Evolutionary conservation across 179 eudicot species (phyloP).

Genomic region (Amaranthus tricolor): DNA sequence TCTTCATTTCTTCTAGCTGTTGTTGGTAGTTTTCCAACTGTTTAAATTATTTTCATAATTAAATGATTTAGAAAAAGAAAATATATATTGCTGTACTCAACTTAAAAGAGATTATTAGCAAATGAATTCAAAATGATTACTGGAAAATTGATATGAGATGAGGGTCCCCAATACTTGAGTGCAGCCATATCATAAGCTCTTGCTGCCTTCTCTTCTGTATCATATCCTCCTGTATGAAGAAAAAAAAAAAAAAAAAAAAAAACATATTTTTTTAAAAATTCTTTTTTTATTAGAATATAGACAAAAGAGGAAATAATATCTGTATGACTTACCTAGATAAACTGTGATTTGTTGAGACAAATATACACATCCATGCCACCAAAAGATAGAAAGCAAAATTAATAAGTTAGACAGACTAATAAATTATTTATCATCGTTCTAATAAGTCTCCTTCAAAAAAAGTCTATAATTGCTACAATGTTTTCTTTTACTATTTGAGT

Average conservation of each 20-base stretch:
- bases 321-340: conserved; percentile 58
- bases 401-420: conserved; percentile 8
- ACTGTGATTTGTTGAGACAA: conserved; percentile 38
- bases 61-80: background rate
- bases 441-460: no score
- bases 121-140: conserved; percentile 29
- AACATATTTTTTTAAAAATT: no score
- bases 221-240: conserved; percentile 55
- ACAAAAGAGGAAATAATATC: background rate
- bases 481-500: background rate
- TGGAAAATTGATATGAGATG: conserved; percentile 67
- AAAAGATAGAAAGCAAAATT: background rate
- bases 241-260: background rate
- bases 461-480: no score
- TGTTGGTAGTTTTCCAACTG: conserved; percentile 62
- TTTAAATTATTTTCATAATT: background rate
- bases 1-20: conserved; percentile 67
- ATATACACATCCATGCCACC: conserved; percentile 15
- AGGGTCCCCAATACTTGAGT: conserved; percentile 78
- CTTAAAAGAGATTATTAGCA: background rate
- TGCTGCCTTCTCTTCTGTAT: conserved; percentile 72
- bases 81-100: background rate
- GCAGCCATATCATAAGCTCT: conserved; percentile 78
- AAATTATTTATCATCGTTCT: no score
- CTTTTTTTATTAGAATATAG: no score